Evolutionary conservation across 345 rosid genomes (phyloP), one percentile per base, ranked within the genome.

Genomic region (Kandelia obovata): DNA sequence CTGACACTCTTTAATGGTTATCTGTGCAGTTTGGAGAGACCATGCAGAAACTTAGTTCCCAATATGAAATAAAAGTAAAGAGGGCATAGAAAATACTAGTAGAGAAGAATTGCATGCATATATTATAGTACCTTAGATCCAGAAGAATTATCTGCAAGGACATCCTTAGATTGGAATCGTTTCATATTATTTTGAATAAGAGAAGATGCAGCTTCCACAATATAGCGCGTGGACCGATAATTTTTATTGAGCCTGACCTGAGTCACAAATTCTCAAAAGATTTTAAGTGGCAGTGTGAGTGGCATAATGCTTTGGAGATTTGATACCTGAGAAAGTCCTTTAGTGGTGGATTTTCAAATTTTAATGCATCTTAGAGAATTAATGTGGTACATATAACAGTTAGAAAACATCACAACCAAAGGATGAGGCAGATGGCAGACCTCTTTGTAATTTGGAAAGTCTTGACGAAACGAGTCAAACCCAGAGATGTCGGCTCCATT

Each of bases 401-500:
- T 11, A 53, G 19, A 70, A 53, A 69, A 57, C 52, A 65, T 39
- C 26, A 52, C 27, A 67, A 26, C 47, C 15, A 53, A 57, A 46
- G 56, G 64, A 66, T 37, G 73, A 65, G 57, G 53, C 66, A 72
- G 60, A 93, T 94, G 57, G 53, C 66, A 72, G 58, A 93, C 96
- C 98, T 88, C 98, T 84, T 84, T 93, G 77, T 82, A 75, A 61
- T 83, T 81, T 49, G 86, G 84, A 83, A 91, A 93, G 80, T 91
- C 92, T 77, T 71, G 83, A 63, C 91, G 90, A 83, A 93, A 93
- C 66, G 94, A 91, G 81, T 87, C 86, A 83, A 93, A 93, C 72
- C 98, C 97, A 53, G 91, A 91, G 70, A 79, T 78, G 64, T 93
- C 92, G 11, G 97, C 97, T 78, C 97, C 98, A 65, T 89, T 93